phyloP scores from a whole-genome alignment of 108 stramenopile species.

The Skeletonema potamos region DNA sequence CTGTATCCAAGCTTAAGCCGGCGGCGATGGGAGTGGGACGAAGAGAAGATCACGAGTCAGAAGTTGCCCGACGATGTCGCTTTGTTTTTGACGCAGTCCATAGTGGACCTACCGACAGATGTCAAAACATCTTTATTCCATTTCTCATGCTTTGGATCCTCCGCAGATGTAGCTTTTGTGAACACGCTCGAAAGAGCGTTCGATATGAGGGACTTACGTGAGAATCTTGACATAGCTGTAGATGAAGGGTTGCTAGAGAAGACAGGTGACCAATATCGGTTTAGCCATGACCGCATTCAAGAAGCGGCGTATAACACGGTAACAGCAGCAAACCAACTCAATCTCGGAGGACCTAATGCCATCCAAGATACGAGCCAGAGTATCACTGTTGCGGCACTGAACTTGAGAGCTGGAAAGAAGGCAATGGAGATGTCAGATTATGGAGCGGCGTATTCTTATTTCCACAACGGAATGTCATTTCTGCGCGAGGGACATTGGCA shows the following conservation, averaged over 20 bases:
- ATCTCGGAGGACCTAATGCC: too few species aligned
- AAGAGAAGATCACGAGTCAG: constrained; percentile 13
- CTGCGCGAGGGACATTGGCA: too few species aligned
- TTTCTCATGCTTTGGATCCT: constrained; percentile 22
- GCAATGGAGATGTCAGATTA: too few species aligned
- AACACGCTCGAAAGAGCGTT: constrained; percentile 6
- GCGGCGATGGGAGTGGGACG: constrained; percentile 34
- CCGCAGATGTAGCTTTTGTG: background rate
- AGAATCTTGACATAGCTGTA: background rate
- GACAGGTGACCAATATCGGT: background rate
- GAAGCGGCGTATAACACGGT: too few species aligned
- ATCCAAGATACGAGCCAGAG: too few species aligned
- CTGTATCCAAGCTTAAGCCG: constrained; percentile 14
- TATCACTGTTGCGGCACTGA: too few species aligned
- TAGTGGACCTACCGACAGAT: constrained; percentile 1
- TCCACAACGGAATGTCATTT: too few species aligned
- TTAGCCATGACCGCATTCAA: constrained; percentile 1
- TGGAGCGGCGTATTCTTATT: too few species aligned
- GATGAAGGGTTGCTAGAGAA: constrained; percentile 4
- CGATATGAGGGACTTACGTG: background rate
- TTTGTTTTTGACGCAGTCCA: constrained; percentile 4
- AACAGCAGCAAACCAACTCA: too few species aligned
- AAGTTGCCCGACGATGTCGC: constrained; percentile 21
- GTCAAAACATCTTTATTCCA: constrained; percentile 3
- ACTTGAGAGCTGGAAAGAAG: too few species aligned